These are phyloP conservation scores for Nigrospora oryzae DNA, from an alignment of 2,329 filamentous ascomycete genomes.

Conservation along the genomic window DNA sequence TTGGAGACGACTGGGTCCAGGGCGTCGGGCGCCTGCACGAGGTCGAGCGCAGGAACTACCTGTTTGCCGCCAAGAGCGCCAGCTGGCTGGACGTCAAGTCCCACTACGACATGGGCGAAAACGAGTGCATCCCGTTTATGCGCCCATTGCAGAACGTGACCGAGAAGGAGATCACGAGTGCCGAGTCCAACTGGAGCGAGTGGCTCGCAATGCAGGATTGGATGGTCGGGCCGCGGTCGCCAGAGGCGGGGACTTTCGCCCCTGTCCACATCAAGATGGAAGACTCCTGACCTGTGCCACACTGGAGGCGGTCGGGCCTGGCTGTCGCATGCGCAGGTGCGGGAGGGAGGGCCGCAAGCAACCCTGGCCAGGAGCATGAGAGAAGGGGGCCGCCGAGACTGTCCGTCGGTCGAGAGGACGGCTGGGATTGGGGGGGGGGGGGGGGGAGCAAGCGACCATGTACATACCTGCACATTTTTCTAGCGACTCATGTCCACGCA, in stretches of 20 bases:
- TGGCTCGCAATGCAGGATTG: constrained; percentile 98
- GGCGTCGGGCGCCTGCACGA: constrained; percentile 81
- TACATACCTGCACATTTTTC: too few species aligned
- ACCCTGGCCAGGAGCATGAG: too few species aligned
- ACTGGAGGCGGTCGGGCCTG: neutral
- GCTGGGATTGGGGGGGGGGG: too few species aligned
- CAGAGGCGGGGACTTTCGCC: constrained; percentile 28
- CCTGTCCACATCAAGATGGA: constrained; percentile 22
- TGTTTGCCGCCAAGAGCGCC: constrained; percentile 90
- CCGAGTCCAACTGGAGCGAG: constrained; percentile 83
- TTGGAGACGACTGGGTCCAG: constrained; percentile 82
- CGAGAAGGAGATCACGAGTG: constrained; percentile 71
- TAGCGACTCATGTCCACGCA: too few species aligned
- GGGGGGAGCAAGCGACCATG: too few species aligned
- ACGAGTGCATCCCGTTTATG: constrained; percentile 82
- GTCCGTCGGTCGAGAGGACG: too few species aligned
- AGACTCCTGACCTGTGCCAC: constrained; percentile 7
- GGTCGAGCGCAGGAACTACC: constrained; percentile 83
- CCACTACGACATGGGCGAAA: constrained; percentile 77
- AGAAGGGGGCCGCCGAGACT: too few species aligned
- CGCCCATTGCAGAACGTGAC: constrained; percentile 70
- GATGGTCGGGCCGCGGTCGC: constrained; percentile 85
- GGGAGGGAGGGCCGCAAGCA: too few species aligned
- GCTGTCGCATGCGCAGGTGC: too few species aligned
- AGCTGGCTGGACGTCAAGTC: constrained; percentile 85